Conservation (phyloP, 2,329 filamentous ascomycete species). For the Trichoderma semiorbis region DNA sequence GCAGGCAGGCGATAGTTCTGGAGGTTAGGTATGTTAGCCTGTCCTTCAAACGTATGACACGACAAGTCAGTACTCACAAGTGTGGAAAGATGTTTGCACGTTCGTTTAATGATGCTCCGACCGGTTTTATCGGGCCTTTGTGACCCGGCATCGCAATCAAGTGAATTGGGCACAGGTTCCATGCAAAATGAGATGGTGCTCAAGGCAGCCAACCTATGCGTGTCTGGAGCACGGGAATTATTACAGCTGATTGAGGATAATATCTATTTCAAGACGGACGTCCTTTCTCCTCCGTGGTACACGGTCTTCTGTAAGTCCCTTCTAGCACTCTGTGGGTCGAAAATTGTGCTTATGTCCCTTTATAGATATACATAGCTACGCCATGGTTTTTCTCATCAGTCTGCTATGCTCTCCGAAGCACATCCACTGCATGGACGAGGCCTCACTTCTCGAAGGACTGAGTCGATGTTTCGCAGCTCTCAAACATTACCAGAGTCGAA, state of each 20-base stretch:
- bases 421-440: not conserved
- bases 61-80: not conserved
- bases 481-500: not conserved
- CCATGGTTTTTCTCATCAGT: not conserved
- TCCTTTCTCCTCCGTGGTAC: not conserved
- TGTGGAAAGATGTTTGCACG: not conserved
- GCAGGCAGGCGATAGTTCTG: not conserved
- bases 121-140: not conserved
- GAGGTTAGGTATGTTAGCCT: not conserved
- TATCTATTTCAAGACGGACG: not conserved
- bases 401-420: not conserved
- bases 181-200: not conserved
- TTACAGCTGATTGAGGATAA: not conserved
- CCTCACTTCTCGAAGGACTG: not conserved
- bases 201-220: not conserved
- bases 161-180: not conserved
- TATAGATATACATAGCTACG: not conserved
- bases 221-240: not conserved
- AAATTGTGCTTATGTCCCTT: not conserved
- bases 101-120: not conserved
- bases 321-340: not conserved
- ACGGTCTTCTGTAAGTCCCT: not conserved
- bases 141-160: not conserved
- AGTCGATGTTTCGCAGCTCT: not conserved
- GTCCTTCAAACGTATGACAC: not conserved